Evolutionary conservation across 1,284 basidiomycete genomes (phyloP).

Genomic region (Cutaneotrichosporon sp.): DNA sequence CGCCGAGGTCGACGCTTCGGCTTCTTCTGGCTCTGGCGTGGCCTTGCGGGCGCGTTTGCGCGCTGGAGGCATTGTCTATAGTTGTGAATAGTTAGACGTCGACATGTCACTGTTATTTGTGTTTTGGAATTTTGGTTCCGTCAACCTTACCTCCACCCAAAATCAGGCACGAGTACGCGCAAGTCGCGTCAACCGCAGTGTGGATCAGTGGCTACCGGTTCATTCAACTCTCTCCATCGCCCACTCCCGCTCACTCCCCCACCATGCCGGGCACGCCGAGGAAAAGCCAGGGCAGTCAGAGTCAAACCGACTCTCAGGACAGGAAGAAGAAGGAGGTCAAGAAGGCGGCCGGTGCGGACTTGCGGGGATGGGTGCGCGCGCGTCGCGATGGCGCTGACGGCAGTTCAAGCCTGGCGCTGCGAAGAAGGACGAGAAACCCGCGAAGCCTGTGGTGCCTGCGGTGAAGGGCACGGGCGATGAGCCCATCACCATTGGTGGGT

Average conservation of each 20-base stretch:
- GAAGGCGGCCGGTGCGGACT: no score
- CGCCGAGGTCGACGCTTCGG: background rate
- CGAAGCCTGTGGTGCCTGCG: conserved; percentile 8
- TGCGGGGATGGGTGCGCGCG: no score
- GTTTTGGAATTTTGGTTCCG: conserved; percentile 7
- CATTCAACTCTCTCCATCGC: background rate
- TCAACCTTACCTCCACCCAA: conserved; percentile 5
- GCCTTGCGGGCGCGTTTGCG: conserved; percentile 1
- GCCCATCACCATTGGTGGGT: conserved; percentile 12
- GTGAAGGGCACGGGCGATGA: conserved; percentile 1
- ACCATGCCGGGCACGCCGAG: conserved; percentile 14
- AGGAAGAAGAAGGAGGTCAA: conserved; percentile 3
- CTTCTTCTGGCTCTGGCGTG: conserved; percentile 1
- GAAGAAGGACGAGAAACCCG: conserved; percentile 1
- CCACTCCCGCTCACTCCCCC: no score
- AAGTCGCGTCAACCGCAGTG: background rate
- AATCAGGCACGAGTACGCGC: no score
- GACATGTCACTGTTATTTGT: no score
- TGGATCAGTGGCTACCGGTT: no score
- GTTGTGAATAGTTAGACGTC: no score
- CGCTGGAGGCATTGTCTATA: no score
- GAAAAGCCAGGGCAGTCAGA: conserved; percentile 16
- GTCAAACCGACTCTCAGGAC: background rate
- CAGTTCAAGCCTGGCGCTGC: no score
- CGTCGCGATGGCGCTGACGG: no score